Conservation (phyloP, 2,329 filamentous ascomycete species). For the Hortaea werneckii region DNA sequence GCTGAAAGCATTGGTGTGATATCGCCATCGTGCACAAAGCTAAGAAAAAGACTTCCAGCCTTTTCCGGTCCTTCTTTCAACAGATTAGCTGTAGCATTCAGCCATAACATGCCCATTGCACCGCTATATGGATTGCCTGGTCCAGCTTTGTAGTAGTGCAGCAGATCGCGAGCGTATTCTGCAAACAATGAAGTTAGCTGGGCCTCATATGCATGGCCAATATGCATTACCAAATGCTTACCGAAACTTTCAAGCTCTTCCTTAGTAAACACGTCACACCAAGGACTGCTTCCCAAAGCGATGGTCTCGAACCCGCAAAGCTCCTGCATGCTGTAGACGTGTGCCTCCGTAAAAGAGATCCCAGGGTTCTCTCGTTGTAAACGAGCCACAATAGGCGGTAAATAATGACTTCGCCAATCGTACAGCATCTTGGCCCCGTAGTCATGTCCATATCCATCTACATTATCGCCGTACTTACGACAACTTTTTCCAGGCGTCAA, state of each 20-base stretch:
- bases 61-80: conserved; percentile 33
- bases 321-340: conserved; percentile 51
- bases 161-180: conserved; percentile 46
- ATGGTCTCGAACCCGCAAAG: conserved; percentile 51
- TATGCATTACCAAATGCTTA: too few relatives aligned
- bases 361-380: conserved; percentile 34
- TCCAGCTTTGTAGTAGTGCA: conserved; percentile 50
- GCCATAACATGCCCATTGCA: conserved; percentile 48
- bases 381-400: conserved; percentile 36
- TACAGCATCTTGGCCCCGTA: conserved; percentile 40
- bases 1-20: conserved; percentile 46
- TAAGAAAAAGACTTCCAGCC: conserved; percentile 44
- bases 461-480: conserved; percentile 28
- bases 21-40: conserved; percentile 51
- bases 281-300: conserved; percentile 42
- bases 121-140: conserved; percentile 45
- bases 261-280: conserved; percentile 47
- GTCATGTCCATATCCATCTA: conserved; percentile 35
- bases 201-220: too few relatives aligned
- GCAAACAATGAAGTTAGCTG: too few relatives aligned
- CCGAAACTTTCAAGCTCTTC: conserved; percentile 28
- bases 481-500: conserved; percentile 46
- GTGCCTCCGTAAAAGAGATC: conserved; percentile 34
- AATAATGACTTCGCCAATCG: conserved; percentile 39
- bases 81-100: conserved; percentile 46